Evolutionary conservation across 2,329 filamentous ascomycete species (phyloP).

Genomic region (Ambrosiella cleistominuta): DNA sequence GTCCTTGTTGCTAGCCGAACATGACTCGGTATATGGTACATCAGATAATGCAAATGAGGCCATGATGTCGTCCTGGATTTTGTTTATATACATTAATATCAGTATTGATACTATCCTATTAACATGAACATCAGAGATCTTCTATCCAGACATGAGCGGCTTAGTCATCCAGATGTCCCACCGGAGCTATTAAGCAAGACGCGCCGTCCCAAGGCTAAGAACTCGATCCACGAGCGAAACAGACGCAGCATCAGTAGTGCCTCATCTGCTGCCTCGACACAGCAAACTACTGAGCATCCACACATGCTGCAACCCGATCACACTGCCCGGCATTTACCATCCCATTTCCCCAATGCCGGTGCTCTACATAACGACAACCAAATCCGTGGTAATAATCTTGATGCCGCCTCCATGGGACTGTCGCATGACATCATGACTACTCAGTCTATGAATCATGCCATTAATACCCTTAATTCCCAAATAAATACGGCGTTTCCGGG

Average conservation of each 20-base stretch:
- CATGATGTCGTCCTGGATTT: too few species aligned
- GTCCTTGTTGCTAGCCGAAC: not conserved
- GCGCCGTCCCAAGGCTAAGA: constrained; percentile 17
- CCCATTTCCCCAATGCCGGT: too few species aligned
- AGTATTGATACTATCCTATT: constrained; percentile 18
- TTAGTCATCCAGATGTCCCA: constrained; percentile 37
- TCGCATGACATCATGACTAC: not conserved
- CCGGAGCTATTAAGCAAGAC: constrained; percentile 19
- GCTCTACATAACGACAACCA: too few species aligned
- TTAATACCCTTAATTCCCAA: not conserved
- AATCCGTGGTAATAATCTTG: too few species aligned
- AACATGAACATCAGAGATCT: constrained; percentile 48
- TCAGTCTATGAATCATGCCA: not conserved
- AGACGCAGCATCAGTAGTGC: not conserved
- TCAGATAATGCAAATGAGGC: too few species aligned
- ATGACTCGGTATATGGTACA: too few species aligned
- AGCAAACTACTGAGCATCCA: too few species aligned
- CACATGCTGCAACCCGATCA: too few species aligned
- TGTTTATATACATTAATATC: too few species aligned
- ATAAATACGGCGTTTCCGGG: not conserved
- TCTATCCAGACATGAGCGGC: constrained; percentile 45
- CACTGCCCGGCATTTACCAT: too few species aligned
- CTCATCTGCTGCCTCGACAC: not conserved
- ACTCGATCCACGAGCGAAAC: constrained; percentile 21
- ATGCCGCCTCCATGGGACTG: not conserved